Conservation (phyloP, 306 rosid genomes). For the Cicer bijugum region DNA sequence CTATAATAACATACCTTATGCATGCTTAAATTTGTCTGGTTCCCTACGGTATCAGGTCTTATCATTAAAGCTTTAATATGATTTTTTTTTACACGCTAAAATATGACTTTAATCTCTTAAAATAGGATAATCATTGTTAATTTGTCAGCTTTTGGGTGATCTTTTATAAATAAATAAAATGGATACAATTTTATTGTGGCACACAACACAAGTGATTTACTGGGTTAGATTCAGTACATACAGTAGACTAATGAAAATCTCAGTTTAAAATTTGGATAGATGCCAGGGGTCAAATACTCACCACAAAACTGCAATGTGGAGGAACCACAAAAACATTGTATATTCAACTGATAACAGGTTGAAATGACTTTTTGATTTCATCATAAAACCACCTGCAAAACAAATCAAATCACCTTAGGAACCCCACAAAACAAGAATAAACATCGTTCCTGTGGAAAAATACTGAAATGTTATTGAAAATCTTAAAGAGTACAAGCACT, state of each 20-base stretch:
- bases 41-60: not conserved
- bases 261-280: not conserved
- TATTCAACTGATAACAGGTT: conserved; percentile 58
- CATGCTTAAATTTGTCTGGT: conserved; percentile 13
- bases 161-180: conserved; percentile 19
- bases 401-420: conserved; percentile 20
- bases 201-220: not conserved
- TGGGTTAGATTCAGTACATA: conserved; percentile 17
- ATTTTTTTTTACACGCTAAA: not conserved
- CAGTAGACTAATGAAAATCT: not conserved
- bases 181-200: not conserved
- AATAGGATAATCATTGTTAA: not conserved
- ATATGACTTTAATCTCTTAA: not conserved
- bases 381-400: conserved; percentile 81
- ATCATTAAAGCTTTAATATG: conserved; percentile 9
- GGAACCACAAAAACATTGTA: conserved; percentile 31
- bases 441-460: not conserved
- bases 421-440: conserved; percentile 4
- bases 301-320: conserved; percentile 42
- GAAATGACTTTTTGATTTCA: conserved; percentile 67
- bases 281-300: conserved; percentile 43
- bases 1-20: not conserved
- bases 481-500: not conserved
- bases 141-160: not conserved
- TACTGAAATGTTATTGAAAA: not conserved